A percentile compares a stretch with the other conserved stretches of the same genome.
Conservation (phyloP, 148 eudicot species). For the Amaranthus cruentus region DNA sequence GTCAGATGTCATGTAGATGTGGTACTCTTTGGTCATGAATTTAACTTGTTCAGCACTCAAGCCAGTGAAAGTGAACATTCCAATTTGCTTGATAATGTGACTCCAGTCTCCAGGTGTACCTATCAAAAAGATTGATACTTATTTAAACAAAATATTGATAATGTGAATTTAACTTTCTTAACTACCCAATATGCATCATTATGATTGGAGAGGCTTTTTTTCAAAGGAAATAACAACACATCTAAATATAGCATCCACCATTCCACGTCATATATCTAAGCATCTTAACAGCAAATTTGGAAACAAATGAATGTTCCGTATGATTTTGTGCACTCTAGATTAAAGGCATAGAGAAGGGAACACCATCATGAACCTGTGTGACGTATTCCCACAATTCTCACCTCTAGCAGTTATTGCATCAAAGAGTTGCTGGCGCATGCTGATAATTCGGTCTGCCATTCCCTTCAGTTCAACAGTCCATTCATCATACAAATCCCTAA, state of each 20-base stretch:
- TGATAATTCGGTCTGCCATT: conserved; percentile 50
- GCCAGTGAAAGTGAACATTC: conserved; percentile 60
- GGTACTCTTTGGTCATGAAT: conserved; percentile 43
- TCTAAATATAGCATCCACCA: background rate
- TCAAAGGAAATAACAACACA: too few species aligned
- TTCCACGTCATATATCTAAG: background rate
- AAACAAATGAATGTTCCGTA: background rate
- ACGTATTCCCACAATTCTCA: conserved; percentile 15
- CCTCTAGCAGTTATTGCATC: conserved; percentile 43
- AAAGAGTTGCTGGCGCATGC: conserved; percentile 43
- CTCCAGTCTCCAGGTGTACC: conserved; percentile 60
- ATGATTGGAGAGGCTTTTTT: background rate
- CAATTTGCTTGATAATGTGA: conserved; percentile 52
- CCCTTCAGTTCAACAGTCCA: conserved; percentile 44
- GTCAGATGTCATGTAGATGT: conserved; percentile 53
- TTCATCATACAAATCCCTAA: conserved; percentile 34
- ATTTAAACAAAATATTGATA: background rate
- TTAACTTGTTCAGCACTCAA: conserved; percentile 43
- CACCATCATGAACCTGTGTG: background rate
- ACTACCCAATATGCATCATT: background rate
- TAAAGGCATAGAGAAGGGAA: background rate
- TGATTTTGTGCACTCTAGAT: background rate
- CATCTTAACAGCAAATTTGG: background rate
- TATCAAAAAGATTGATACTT: conserved; percentile 7
- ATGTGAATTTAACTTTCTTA: background rate